Conservation (phyloP, 495 filamentous ascomycete species). For the Cryomyces antarcticus region DNA sequence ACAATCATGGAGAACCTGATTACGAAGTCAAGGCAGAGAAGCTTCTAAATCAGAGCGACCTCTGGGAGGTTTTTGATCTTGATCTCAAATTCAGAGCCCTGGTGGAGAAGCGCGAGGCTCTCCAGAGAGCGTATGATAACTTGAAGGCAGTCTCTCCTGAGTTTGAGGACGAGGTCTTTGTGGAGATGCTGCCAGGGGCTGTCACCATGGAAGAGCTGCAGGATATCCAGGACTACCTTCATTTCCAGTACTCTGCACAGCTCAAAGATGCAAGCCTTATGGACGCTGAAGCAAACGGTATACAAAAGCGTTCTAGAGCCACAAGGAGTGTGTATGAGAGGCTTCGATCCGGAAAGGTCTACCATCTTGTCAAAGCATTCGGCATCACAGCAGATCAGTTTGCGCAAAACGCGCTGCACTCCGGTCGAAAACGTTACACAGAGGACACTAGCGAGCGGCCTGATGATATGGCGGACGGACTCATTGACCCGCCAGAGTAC, state of each 20-base stretch:
- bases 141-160: conserved; percentile 38
- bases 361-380: conserved; percentile 68
- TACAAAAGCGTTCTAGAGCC: conserved; percentile 61
- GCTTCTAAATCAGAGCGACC: conserved; percentile 72
- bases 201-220: conserved; percentile 82
- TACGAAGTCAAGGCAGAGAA: conserved; percentile 67
- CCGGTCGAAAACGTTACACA: conserved; percentile 55
- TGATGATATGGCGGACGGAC: conserved; percentile 50
- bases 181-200: conserved; percentile 59
- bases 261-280: conserved; percentile 47
- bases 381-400: conserved; percentile 79
- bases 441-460: conserved; percentile 62
- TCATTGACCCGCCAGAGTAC: conserved; percentile 47
- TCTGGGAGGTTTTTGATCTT: conserved; percentile 85
- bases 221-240: conserved; percentile 87
- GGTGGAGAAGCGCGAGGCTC: conserved; percentile 66
- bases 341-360: conserved; percentile 55
- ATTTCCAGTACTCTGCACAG: conserved; percentile 77
- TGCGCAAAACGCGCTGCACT: conserved; percentile 61
- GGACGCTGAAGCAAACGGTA: conserved; percentile 29
- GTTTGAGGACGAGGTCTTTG: conserved; percentile 40
- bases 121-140: conserved; percentile 57
- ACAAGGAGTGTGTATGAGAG: conserved; percentile 60
- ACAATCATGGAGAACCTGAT: conserved; percentile 44
- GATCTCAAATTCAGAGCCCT: conserved; percentile 87